Percentiles rank a stretch among this genome's conserved stretches.
Evolutionary conservation across 2,329 filamentous ascomycete genomes (phyloP).

Genomic region (Calonectria multiphialidica): DNA sequence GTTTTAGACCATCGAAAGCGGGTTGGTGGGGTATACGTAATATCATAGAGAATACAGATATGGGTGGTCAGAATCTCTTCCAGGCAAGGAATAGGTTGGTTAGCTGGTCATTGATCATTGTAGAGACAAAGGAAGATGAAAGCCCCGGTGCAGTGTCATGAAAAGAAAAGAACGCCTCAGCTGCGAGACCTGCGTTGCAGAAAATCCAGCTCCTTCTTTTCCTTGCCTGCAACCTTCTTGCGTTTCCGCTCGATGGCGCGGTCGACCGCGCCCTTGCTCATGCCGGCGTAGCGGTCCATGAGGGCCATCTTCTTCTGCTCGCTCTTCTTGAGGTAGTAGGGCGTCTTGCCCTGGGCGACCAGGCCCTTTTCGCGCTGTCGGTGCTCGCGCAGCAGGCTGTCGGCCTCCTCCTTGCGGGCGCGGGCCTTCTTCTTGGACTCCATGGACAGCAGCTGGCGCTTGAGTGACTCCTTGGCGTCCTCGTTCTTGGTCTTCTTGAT

Average conservation of each 20-base stretch:
- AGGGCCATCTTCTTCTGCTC: conserved; percentile 91
- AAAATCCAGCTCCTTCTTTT: conserved; percentile 78
- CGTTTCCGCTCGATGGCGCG: conserved; percentile 86
- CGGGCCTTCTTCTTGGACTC: conserved; percentile 81
- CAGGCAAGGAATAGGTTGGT: background rate
- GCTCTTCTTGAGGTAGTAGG: conserved; percentile 92
- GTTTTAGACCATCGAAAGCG: conserved; percentile 18
- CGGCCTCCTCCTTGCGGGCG: conserved; percentile 76
- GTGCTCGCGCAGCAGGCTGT: conserved; percentile 79
- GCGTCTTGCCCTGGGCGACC: conserved; percentile 88
- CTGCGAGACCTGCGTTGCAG: conserved; percentile 48
- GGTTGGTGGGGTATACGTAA: conserved; percentile 17
- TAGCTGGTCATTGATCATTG: background rate
- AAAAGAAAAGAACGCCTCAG: background rate
- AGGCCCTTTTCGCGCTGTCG: conserved; percentile 85
- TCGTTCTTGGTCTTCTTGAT: conserved; percentile 76
- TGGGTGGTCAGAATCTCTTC: background rate
- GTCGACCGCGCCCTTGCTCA: conserved; percentile 89
- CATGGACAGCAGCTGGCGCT: conserved; percentile 81
- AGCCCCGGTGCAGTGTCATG: background rate
- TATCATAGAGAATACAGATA: conserved; percentile 24
- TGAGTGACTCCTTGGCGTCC: conserved; percentile 75
- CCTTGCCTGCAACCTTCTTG: conserved; percentile 90
- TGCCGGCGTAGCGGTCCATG: conserved; percentile 81
- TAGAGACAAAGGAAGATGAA: background rate